phyloP scores from a whole-genome alignment of 164 flowering plant species.

The Magnolia changhungtana region DNA sequence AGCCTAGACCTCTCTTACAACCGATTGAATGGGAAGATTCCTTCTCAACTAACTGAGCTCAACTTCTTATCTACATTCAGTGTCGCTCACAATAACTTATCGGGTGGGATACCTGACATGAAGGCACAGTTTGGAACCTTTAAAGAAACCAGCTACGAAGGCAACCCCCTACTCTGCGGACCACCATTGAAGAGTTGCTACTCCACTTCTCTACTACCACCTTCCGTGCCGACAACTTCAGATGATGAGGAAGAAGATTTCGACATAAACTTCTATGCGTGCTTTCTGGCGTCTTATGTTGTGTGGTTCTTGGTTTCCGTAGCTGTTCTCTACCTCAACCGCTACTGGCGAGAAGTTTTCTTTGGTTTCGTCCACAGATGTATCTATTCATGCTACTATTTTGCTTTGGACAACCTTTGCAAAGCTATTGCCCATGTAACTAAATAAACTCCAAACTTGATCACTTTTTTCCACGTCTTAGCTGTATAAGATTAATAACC shows the following conservation, averaged over 20 bases:
- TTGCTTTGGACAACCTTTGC: too few species aligned
- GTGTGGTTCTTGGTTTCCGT: not conserved
- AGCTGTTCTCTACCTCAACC: conserved; percentile 2
- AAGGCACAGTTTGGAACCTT: conserved; percentile 22
- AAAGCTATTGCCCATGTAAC: too few species aligned
- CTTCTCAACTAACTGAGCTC: conserved; percentile 12
- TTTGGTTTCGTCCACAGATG: too few species aligned
- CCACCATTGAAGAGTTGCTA: conserved; percentile 7
- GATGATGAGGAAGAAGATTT: not conserved
- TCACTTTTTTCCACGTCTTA: too few species aligned
- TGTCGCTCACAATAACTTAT: conserved; percentile 26
- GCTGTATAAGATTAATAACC: too few species aligned
- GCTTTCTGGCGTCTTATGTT: not conserved
- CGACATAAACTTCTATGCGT: not conserved
- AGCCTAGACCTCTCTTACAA: conserved; percentile 31
- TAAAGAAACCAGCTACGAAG: conserved; percentile 15
- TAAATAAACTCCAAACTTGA: too few species aligned
- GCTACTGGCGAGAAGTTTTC: too few species aligned
- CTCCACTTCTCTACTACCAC: not conserved
- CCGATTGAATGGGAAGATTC: conserved; percentile 21
- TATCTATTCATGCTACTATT: too few species aligned
- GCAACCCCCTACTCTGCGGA: conserved; percentile 26
- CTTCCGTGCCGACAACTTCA: not conserved
- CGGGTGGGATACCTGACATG: conserved; percentile 14
- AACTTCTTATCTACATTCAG: conserved; percentile 8